phyloP scores from a whole-genome alignment of 768 basidiomycete genomes.

The Crucibulum laeve region DNA sequence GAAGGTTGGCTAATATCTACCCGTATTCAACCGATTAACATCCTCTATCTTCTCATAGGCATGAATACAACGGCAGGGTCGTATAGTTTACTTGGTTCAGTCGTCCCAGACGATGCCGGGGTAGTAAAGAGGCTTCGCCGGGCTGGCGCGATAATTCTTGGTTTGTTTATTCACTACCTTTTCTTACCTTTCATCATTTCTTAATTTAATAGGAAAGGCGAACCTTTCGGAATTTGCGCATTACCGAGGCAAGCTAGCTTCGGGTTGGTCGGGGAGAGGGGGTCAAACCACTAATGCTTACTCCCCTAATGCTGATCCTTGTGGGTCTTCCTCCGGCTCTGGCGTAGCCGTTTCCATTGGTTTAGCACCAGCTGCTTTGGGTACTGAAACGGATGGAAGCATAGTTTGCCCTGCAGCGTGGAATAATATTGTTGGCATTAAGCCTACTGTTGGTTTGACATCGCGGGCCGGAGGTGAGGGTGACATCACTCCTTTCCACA shows the following conservation, averaged over 20 bases:
- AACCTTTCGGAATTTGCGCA: constrained; percentile 52
- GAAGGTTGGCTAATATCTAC: no score
- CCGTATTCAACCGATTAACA: not conserved
- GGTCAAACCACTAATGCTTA: constrained; percentile 49
- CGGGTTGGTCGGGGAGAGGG: constrained; percentile 53
- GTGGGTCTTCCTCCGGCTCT: constrained; percentile 59
- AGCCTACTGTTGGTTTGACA: constrained; percentile 56
- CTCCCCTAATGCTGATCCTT: constrained; percentile 47
- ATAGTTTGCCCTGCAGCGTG: constrained; percentile 46
- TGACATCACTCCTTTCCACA: not conserved
- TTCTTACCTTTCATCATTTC: not conserved
- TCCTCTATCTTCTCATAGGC: constrained; percentile 17
- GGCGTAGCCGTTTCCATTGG: constrained; percentile 51
- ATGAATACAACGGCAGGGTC: constrained; percentile 45
- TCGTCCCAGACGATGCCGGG: constrained; percentile 41
- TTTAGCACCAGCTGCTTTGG: constrained; percentile 39
- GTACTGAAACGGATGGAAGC: constrained; percentile 51
- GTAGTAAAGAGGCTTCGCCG: constrained; percentile 37
- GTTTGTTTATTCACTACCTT: constrained; percentile 12
- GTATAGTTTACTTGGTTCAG: constrained; percentile 32
- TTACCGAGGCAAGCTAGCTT: constrained; percentile 38
- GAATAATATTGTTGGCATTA: constrained; percentile 59
- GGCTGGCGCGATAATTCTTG: constrained; percentile 41
- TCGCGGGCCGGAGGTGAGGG: constrained; percentile 50
- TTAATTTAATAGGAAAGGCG: constrained; percentile 36